Evolutionary conservation across 805 yeast genomes (phyloP), one percentile per base, ranked within the genome.

Genomic region (Nakazawaea holstii): DNA sequence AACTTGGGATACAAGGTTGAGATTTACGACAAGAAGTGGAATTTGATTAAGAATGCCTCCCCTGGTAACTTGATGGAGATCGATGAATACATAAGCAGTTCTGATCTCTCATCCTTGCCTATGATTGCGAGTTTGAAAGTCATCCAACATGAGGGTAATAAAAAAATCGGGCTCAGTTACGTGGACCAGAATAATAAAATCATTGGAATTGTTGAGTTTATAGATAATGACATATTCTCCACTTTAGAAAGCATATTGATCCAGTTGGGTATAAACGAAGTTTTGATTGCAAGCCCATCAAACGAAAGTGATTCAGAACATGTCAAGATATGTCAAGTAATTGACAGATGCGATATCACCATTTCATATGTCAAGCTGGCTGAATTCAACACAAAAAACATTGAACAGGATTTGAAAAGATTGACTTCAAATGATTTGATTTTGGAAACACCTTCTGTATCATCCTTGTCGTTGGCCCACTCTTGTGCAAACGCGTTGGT

Each of bases 221-320:
- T 77, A 8, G 99, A 94, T 61, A 90, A 88, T 59, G 98, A 92
- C 41, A 72, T 89, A 8, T 90, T 78, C 56, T 82, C 96, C 1
- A 92, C 91, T 59, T 64, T 92, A 52, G 98, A 94, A 62, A 82
- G 95, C 41, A 72, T 90, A 43, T 64, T 91, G 49, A 84, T 94
- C 55, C 99, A 94, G 62, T 69, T 90, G 32, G 96, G 96, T 17
- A 88, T 90, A 6, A 87, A 85, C 57, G 99, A 94, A 60, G 82
- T 89, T 36, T 60, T 94, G 13, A 56, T 92, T 6, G 43, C 35
- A 3, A 13, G 6, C 7, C 83, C 84, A 67, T 24, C 72, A 50
- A 43, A 52, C 52, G 9, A 41, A 51, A 45, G 55, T 17, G 84
- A 79, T 48, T 66, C 77, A 5, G 92, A 85, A 49, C 65, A 76